These are phyloP conservation scores for Fusarium protoensiforme DNA, from an alignment of 2,329 filamentous ascomycete species.

Conservation along the genomic window DNA sequence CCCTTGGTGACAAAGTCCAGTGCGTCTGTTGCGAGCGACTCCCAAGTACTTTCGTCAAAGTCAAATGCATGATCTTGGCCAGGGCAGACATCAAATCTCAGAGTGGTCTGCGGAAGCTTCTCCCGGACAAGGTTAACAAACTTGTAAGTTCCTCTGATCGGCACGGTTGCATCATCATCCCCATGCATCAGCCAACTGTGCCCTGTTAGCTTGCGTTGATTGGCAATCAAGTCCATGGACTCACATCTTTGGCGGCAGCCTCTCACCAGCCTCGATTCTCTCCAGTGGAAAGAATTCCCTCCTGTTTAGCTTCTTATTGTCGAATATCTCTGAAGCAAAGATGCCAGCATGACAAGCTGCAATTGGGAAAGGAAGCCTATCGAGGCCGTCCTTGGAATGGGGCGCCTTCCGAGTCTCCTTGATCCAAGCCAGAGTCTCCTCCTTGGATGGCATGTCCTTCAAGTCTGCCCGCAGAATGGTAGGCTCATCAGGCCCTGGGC, in stretches of 20 bases:
- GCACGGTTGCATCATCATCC: conserved; percentile 25
- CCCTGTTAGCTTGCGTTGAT: neutral
- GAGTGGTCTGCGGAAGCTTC: conserved; percentile 1
- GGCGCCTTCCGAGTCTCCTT: conserved; percentile 2
- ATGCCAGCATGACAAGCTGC: conserved; percentile 17
- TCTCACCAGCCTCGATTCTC: conserved; percentile 23
- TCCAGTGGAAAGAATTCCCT: conserved; percentile 21
- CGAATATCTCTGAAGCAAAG: conserved; percentile 25
- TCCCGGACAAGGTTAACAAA: conserved; percentile 17
- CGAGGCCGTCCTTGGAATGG: conserved; percentile 18
- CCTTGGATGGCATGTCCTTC: conserved; percentile 20
- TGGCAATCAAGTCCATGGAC: fast-evolving
- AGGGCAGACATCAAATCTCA: conserved; percentile 29
- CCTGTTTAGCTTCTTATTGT: conserved; percentile 15
- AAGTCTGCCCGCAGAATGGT: conserved; percentile 10
- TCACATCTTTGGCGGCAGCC: conserved; percentile 29
- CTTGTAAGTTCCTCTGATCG: neutral
- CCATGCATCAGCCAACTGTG: conserved; percentile 38
- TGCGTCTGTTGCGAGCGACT: conserved; percentile 15
- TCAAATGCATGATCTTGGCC: conserved; percentile 40
- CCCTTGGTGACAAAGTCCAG: conserved; percentile 26
- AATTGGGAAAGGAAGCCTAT: conserved; percentile 17
- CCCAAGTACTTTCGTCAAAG: conserved; percentile 28
- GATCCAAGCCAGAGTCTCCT: conserved; percentile 32
- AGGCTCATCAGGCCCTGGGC: conserved; percentile 12